Evolutionary conservation across 2,329 filamentous ascomycete species (phyloP).

Genomic region (Aspergillus aculeatus): DNA sequence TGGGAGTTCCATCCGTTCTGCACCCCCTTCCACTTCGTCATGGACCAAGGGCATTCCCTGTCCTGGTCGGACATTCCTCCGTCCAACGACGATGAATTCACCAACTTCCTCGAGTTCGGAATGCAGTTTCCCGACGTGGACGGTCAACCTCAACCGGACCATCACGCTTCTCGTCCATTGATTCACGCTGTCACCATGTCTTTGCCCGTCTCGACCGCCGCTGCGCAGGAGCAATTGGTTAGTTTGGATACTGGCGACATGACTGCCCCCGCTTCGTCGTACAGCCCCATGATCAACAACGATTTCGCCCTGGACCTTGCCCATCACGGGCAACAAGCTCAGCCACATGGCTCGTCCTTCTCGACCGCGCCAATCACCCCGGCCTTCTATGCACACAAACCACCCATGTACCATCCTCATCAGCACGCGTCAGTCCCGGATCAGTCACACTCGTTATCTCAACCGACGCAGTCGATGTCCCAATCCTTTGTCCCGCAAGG

Average conservation of each 20-base stretch:
- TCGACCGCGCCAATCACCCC: constrained; percentile 33
- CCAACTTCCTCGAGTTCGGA: constrained; percentile 50
- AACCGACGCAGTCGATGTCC: constrained; percentile 19
- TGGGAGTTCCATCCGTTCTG: background rate
- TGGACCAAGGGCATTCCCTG: constrained; percentile 39
- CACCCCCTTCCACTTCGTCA: constrained; percentile 14
- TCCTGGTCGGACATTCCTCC: constrained; percentile 36
- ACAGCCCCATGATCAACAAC: constrained; percentile 34
- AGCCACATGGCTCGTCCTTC: constrained; percentile 32
- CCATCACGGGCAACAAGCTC: constrained; percentile 20
- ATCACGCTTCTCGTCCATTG: constrained; percentile 33
- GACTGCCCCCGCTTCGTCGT: constrained; percentile 26
- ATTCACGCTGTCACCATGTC: constrained; percentile 34
- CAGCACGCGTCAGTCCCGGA: constrained; percentile 28
- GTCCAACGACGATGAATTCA: constrained; percentile 48
- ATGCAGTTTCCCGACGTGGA: constrained; percentile 47
- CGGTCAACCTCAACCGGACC: constrained; percentile 38
- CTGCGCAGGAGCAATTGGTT: constrained; percentile 25
- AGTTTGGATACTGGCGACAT: constrained; percentile 30
- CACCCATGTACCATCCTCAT: constrained; percentile 23
- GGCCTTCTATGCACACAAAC: constrained; percentile 34
- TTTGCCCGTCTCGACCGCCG: constrained; percentile 33
- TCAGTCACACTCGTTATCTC: constrained; percentile 28
- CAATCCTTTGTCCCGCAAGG: constrained; percentile 32
- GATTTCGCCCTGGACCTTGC: constrained; percentile 36